Conservation (phyloP, 352 stramenopile genomes). For the Stramenopiles sp. region DNA sequence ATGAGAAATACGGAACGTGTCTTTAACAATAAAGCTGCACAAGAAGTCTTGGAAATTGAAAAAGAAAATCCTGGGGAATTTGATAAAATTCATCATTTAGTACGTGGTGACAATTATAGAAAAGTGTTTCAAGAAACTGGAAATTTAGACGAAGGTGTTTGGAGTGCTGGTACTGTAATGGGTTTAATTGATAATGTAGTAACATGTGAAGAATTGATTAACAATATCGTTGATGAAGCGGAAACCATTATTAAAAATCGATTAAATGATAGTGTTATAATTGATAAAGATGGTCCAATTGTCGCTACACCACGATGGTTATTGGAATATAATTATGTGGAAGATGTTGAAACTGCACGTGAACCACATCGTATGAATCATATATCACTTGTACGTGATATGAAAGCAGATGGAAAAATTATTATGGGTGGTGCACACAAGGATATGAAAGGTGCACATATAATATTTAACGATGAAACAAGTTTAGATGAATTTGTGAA, state of each 20-base stretch:
- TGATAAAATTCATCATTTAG: constrained; percentile 23
- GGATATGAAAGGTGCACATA: neutral
- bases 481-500: neutral
- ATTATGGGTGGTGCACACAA: neutral
- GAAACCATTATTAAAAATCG: constrained; percentile 14
- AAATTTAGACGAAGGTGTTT: constrained; percentile 24
- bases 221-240: constrained; percentile 22
- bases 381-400: neutral
- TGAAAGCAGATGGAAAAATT: neutral
- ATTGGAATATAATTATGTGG: neutral
- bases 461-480: neutral
- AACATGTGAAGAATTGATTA: constrained; percentile 21
- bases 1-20: constrained; percentile 24
- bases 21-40: constrained; percentile 21
- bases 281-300: neutral
- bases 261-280: neutral
- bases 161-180: constrained; percentile 23
- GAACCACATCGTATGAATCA: neutral
- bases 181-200: constrained; percentile 24
- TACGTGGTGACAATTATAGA: constrained; percentile 20
- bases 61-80: constrained; percentile 19
- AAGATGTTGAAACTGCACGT: neutral
- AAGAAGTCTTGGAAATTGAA: constrained; percentile 24
- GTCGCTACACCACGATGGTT: neutral
- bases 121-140: constrained; percentile 19